Evolutionary conservation across 768 basidiomycete species (phyloP).

Genomic region (Calocybe gangraenosa): DNA sequence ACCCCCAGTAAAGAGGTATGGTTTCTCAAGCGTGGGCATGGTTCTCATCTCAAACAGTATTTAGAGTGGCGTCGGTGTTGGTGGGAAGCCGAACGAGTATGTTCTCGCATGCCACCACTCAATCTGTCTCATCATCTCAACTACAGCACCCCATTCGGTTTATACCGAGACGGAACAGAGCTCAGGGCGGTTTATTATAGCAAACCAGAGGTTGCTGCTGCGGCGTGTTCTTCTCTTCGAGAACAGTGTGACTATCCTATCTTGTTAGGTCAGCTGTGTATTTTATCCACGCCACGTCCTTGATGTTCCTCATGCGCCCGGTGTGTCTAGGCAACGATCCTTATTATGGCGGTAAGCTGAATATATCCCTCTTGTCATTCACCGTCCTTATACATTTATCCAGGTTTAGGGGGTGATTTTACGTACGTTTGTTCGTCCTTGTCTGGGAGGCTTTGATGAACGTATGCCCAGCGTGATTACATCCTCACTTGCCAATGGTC

Average conservation of each 20-base stretch:
- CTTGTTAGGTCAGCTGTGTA: slow-evolving; percentile 57
- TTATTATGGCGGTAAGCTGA: slow-evolving; percentile 63
- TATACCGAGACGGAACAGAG: slow-evolving; percentile 77
- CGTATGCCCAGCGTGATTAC: slow-evolving; percentile 58
- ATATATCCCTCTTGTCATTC: background rate
- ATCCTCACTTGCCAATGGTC: slow-evolving; percentile 67
- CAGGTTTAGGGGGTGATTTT: slow-evolving; percentile 74
- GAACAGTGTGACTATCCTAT: slow-evolving; percentile 73
- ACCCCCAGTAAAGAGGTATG: slow-evolving; percentile 67
- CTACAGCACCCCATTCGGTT: slow-evolving; percentile 69
- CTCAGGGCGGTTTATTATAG: slow-evolving; percentile 69
- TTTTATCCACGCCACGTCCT: background rate
- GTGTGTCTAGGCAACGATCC: slow-evolving; percentile 62
- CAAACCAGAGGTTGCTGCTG: slow-evolving; percentile 60
- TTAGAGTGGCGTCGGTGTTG: slow-evolving; percentile 69
- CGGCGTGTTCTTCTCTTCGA: slow-evolving; percentile 64
- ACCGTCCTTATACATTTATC: background rate
- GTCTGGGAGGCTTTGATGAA: background rate
- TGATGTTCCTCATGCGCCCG: background rate
- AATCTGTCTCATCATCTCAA: background rate
- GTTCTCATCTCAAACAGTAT: background rate
- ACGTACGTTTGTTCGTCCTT: slow-evolving; percentile 43
- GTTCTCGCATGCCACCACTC: slow-evolving; percentile 10
- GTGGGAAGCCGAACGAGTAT: slow-evolving; percentile 67
- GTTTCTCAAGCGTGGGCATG: background rate